These are phyloP conservation scores for Patellaria atrata DNA, from an alignment of 495 filamentous ascomycete species.

Conservation along the genomic window DNA sequence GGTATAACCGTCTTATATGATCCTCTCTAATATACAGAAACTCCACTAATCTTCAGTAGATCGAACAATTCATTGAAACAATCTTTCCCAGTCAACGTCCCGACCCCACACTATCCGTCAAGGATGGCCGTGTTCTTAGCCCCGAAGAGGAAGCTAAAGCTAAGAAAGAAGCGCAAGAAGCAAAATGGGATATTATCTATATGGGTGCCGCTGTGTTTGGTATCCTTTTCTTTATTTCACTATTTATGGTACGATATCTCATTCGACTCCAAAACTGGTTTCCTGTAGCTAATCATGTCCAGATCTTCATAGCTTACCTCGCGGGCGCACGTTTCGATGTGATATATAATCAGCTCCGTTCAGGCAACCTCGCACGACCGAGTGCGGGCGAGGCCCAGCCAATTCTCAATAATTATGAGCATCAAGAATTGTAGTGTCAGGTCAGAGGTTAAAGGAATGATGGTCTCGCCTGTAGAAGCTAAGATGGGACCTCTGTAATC, in stretches of 20 bases:
- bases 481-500: not conserved
- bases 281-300: constrained; percentile 2
- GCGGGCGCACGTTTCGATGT: constrained; percentile 48
- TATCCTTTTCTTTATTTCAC: constrained; percentile 45
- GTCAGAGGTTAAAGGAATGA: not conserved
- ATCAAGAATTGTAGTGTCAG: constrained; percentile 10
- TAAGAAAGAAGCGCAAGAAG: constrained; percentile 35
- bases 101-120: constrained; percentile 27
- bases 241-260: constrained; percentile 44
- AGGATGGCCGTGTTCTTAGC: constrained; percentile 26
- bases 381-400: constrained; percentile 3
- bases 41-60: constrained; percentile 37
- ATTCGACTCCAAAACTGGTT: constrained; percentile 1
- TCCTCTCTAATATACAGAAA: not conserved
- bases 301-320: constrained; percentile 54
- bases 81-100: constrained; percentile 70
- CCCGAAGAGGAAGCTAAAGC: constrained; percentile 35
- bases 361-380: constrained; percentile 14
- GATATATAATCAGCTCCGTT: constrained; percentile 24
- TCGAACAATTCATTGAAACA: constrained; percentile 92
- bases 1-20: constrained; percentile 35
- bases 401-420: constrained; percentile 3
- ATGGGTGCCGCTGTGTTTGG: constrained; percentile 46
- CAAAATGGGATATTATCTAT: constrained; percentile 45
- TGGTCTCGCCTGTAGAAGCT: not conserved